These are phyloP conservation scores for Chlamydomonas urium DNA, from an alignment of 139 green algal species.

Conservation along the genomic window DNA sequence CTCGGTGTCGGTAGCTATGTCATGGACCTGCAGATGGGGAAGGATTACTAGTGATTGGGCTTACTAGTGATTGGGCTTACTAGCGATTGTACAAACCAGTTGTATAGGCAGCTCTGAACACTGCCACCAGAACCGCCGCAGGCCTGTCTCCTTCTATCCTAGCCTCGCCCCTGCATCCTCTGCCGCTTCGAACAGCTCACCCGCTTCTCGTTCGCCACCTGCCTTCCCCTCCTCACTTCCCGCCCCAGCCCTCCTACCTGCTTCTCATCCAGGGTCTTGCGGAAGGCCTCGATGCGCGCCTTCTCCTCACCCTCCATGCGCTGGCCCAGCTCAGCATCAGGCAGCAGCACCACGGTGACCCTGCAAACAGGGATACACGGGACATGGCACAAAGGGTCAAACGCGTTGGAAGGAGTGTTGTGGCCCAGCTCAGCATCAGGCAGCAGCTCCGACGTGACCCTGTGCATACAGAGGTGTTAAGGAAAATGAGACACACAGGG, in stretches of 20 bases:
- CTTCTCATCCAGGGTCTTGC: conserved; percentile 45
- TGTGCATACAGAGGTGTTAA: conserved; percentile 1
- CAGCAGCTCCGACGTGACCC: conserved; percentile 79
- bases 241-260: no score
- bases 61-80: no score
- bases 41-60: no score
- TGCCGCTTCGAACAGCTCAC: no score
- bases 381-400: neutral
- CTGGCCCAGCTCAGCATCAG: conserved; percentile 56
- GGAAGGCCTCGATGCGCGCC: conserved; percentile 43
- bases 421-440: conserved; percentile 60
- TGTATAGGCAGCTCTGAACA: no score
- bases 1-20: conserved; percentile 60
- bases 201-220: no score
- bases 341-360: conserved; percentile 81
- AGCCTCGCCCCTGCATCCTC: no score
- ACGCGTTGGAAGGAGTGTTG: neutral
- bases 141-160: no score
- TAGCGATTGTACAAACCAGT: no score
- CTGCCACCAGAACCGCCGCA: no score
- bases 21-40: neutral
- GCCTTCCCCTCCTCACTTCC: no score
- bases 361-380: no score
- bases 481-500: neutral
- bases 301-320: conserved; percentile 73